Base-by-base conservation (phyloP, 208 protist genomes). In the Angomonas ambiguus region DNA sequence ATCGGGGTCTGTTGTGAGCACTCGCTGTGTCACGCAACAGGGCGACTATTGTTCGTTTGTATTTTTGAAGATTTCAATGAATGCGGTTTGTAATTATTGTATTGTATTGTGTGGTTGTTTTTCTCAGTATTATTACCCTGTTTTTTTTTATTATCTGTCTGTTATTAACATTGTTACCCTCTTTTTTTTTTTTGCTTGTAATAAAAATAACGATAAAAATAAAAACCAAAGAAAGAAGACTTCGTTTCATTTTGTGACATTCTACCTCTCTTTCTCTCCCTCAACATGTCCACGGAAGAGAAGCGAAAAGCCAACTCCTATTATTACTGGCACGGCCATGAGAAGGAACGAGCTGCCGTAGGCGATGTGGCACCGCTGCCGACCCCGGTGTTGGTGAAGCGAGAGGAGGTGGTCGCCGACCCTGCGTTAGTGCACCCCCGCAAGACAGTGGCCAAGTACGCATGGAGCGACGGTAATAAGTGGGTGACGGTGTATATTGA, bases 311-410 rank as follows among this genome's bases (percentile, higher is more conserved):
- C 49, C 25, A 92, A 85, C 71, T 85, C 69, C 11, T 95, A 95
- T 65, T 92, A 95, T 62, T 95, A 95, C 61, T 95, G 86, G 86
- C 89, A 95, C 69, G 74, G 79, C 0, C 89, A 95, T 64, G 86
- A 89, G 57, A 92, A 92, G 73, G 81, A 92, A 42, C 79, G 89
- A 1, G 87, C 87, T 3, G 82, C 78, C 70, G 73, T 85, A 13
- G 89, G 89, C 16, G 89, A 95, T 65, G 87, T 93, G 1, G 89
- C 89, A 18, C 84, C 89, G 53, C 72, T 91, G 79, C 84, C 87
- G 8, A 79, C 66, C 22, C 89, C 84, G 6, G 62, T 81, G 10
- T 64, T 95, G n/a, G 78, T 95, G 38, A 74, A 73, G 24, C 81
- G 66, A 8, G 71, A 80, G 68, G 53, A 67, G 16, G 79, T 71